Conservation (phyloP, 768 basidiomycete species). For the Galerina marginata region DNA sequence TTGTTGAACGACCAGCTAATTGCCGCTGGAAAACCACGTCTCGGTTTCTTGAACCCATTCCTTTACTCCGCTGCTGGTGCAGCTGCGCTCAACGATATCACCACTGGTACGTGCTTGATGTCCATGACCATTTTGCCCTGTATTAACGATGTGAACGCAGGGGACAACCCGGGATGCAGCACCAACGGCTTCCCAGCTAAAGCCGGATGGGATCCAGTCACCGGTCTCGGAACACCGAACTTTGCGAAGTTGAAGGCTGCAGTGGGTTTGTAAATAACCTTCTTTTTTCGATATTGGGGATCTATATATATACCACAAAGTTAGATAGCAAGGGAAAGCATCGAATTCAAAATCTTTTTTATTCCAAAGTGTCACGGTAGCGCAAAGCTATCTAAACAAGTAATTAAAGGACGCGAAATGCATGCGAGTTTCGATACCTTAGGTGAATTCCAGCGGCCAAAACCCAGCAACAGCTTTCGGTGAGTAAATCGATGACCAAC, state of each 20-base stretch:
- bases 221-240: slow-evolving; percentile 43
- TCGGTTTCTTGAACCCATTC: slow-evolving; percentile 56
- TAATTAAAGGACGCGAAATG: too few relatives aligned
- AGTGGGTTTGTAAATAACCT: not conserved
- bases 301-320: too few relatives aligned
- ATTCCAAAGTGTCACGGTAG: too few relatives aligned
- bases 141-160: not conserved
- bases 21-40: slow-evolving; percentile 39
- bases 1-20: slow-evolving; percentile 59
- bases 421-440: too few relatives aligned
- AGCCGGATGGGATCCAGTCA: slow-evolving; percentile 48
- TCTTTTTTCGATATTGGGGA: not conserved
- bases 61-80: slow-evolving; percentile 32
- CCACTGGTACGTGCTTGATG: slow-evolving; percentile 32
- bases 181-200: slow-evolving; percentile 39
- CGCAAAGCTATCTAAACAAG: too few relatives aligned
- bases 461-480: too few relatives aligned
- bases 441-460: too few relatives aligned
- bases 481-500: too few relatives aligned
- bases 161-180: slow-evolving; percentile 26
- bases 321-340: too few relatives aligned
- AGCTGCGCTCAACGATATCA: slow-evolving; percentile 44
- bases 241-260: slow-evolving; percentile 20
- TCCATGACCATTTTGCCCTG: slow-evolving; percentile 25
- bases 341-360: too few relatives aligned